Base-by-base conservation (phyloP, 768 basidiomycete species). In the Xerocomellus amylosporus region DNA sequence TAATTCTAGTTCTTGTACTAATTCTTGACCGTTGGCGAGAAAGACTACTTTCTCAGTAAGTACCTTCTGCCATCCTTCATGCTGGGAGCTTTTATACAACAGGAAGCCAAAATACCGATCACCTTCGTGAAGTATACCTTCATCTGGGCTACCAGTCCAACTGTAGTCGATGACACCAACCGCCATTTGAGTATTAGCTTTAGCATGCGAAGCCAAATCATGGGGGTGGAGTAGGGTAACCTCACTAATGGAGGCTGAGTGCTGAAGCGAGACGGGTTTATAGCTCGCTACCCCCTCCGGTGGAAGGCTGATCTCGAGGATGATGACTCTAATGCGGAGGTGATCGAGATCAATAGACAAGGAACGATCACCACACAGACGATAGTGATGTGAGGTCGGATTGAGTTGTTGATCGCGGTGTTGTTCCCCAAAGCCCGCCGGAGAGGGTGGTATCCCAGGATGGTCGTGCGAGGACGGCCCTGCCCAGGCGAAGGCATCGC, bases 401-500 rank as follows among this genome's bases (percentile, higher is more conserved):
- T 56, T 36, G 30, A 65, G 53, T 8, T n/a, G 15, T 20, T 8
- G 24, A 4, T 62, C 52, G 9, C 24, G 8, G 24, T 47, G 38
- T n/a, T 49, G 14, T 17, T 43, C 6, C 15, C 53, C 49, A 48
- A 59, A 64, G 20, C 63, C 54, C 0, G 42, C 37, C 5, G 55
- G 55, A 22, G 64, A 64, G 24, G 39, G 50, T 2, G 63, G 60
- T 47, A 64, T 30, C 19, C 42, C 56, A 19, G 45, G 48, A 24
- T 59, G 52, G 31, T 41, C 9, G 2, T 4, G 15, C 17, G 64
- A 56, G 31, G 34, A 51, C 5, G 50, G 49, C 1, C 64, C 64
- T n/a, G 64, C 64, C 64, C 64, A 64, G 14, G 63, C 55, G 13
- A 64, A 63, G 43, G 53, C 46, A 14, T 64, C 63, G 19, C 63